Percentiles rank a stretch among this genome's conserved stretches.
phyloP scores from a whole-genome alignment of 208 protist species.

The Phytomonas francai region DNA sequence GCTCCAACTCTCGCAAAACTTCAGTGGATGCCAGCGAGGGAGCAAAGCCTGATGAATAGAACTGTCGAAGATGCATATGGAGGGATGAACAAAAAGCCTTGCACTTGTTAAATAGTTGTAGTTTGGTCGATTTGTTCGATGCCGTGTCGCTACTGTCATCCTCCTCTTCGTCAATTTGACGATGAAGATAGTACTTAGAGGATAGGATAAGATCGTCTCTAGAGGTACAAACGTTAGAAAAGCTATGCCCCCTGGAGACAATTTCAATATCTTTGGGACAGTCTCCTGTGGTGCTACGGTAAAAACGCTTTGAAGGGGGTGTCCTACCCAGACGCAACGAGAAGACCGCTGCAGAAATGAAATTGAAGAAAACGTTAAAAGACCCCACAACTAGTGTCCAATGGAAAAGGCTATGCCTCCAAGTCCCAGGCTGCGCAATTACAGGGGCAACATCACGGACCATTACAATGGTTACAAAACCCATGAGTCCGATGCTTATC shows the following conservation, averaged over 20 bases:
- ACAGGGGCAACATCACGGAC: constrained; percentile 41
- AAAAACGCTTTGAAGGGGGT: background rate
- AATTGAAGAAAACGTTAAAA: constrained; percentile 70
- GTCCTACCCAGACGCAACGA: constrained; percentile 22
- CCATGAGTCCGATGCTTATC: constrained; percentile 44
- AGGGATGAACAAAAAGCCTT: background rate
- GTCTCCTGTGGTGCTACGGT: background rate
- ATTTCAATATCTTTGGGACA: background rate
- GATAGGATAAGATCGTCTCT: background rate
- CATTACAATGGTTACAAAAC: constrained; percentile 34
- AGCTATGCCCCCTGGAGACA: background rate
- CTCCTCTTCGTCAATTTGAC: background rate
- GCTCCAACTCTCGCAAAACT: constrained; percentile 27
- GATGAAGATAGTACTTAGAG: background rate
- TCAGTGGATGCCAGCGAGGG: background rate
- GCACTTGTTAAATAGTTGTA: background rate
- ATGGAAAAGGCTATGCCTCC: constrained; percentile 26
- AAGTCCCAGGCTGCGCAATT: constrained; percentile 18
- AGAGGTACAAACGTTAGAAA: background rate
- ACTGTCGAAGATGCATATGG: background rate
- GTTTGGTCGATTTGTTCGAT: background rate
- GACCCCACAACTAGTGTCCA: constrained; percentile 24
- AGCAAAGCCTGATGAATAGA: background rate
- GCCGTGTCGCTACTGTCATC: constrained; percentile 3
- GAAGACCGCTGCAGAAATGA: constrained; percentile 40